Conservation (phyloP, 495 filamentous ascomycete species). For the Xanthoparmelia taractica region DNA sequence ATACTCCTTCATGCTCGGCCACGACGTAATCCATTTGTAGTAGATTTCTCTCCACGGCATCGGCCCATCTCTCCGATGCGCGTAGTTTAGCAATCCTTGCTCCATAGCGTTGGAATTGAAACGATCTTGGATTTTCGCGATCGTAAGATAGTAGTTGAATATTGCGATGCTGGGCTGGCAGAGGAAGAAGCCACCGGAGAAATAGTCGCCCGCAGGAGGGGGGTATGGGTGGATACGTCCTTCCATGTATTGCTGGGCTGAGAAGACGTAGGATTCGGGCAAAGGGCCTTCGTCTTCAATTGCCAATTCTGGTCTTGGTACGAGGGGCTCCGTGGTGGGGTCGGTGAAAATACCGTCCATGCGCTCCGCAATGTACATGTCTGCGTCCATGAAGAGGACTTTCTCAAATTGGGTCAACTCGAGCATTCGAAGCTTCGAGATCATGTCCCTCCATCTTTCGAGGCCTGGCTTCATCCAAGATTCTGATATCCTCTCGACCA, state of each 20-base stretch:
- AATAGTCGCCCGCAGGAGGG: slow-evolving; percentile 24
- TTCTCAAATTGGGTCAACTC: slow-evolving; percentile 37
- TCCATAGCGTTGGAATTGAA: slow-evolving; percentile 34
- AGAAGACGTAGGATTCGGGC: slow-evolving; percentile 34
- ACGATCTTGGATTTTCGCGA: slow-evolving; percentile 26
- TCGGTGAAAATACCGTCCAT: slow-evolving; percentile 38
- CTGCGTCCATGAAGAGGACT: slow-evolving; percentile 40
- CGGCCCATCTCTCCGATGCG: slow-evolving; percentile 34
- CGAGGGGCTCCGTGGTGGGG: slow-evolving; percentile 17
- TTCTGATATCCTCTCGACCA: slow-evolving; percentile 26
- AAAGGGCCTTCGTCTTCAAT: slow-evolving; percentile 25
- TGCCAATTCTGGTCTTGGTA: slow-evolving; percentile 4
- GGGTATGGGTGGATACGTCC: slow-evolving; percentile 29
- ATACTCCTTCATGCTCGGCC: slow-evolving; percentile 34
- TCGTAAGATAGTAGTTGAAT: slow-evolving; percentile 34
- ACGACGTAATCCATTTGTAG: slow-evolving; percentile 29
- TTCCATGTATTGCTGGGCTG: slow-evolving; percentile 24
- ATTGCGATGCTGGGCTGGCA: slow-evolving; percentile 30
- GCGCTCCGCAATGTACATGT: slow-evolving; percentile 32
- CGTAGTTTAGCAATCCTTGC: slow-evolving; percentile 42
- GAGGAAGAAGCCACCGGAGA: slow-evolving; percentile 39
- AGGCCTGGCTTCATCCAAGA: slow-evolving; percentile 28
- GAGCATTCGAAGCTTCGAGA: slow-evolving; percentile 39
- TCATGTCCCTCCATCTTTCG: slow-evolving; percentile 30
- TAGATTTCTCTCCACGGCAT: slow-evolving; percentile 39